Evolutionary conservation across 1,284 basidiomycete genomes (phyloP).

Genomic region (Sphagnurus paluster): DNA sequence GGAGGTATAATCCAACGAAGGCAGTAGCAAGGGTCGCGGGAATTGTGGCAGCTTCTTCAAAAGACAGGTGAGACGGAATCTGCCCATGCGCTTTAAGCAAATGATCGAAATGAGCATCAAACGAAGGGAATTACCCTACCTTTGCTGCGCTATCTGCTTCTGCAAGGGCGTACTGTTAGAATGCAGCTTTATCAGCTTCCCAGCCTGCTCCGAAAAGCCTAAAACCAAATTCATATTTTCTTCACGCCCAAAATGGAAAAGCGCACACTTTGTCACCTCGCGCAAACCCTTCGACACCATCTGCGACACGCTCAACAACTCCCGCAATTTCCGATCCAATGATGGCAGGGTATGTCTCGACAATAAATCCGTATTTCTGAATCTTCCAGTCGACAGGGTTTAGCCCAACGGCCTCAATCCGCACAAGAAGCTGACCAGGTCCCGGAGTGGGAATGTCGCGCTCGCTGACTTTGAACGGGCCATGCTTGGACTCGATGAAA

Average conservation of each 20-base stretch:
- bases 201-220: too few relatives aligned
- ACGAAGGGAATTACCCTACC: too few relatives aligned
- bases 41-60: conserved; percentile 30
- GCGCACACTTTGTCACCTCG: conserved; percentile 44
- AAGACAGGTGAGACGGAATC: too few relatives aligned
- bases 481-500: conserved; percentile 2
- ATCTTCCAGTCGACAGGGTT: conserved; percentile 43
- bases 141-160: too few relatives aligned
- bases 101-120: too few relatives aligned
- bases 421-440: conserved; percentile 33
- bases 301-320: conserved; percentile 43
- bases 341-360: conserved; percentile 33
- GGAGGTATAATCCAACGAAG: conserved; percentile 22
- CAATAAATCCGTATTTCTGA: conserved; percentile 25
- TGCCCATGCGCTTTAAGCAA: too few relatives aligned
- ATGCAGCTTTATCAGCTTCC: conserved; percentile 9
- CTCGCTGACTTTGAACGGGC: conserved; percentile 15
- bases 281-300: conserved; percentile 39
- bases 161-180: conserved; percentile 14
- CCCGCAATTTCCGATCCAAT: conserved; percentile 53
- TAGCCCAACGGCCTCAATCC: conserved; percentile 31
- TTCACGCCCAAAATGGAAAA: too few relatives aligned
- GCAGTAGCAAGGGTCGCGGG: conserved; percentile 27
- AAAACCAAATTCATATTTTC: too few relatives aligned
- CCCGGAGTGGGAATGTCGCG: conserved; percentile 22